A percentile compares a stretch with the other conserved stretches of the same genome.
Conservation (phyloP, 306 rosid genomes). For the Crotalaria pallida region DNA sequence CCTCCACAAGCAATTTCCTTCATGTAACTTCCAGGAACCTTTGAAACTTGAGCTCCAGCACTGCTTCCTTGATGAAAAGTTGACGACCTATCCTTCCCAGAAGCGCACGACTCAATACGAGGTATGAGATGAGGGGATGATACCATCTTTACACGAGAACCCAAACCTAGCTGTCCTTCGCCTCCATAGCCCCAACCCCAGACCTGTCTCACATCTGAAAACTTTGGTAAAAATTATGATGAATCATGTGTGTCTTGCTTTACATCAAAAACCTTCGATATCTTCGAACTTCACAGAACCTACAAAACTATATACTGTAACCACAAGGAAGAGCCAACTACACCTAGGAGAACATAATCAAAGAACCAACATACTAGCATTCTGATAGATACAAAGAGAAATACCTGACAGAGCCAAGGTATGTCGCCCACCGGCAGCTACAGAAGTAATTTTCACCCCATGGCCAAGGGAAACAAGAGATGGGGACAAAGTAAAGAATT, state of each 20-base stretch:
- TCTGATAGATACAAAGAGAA: conserved; percentile 14
- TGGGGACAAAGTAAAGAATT: conserved; percentile 55
- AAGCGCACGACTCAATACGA: conserved; percentile 54
- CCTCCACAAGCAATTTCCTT: conserved; percentile 90
- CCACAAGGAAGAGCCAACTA: conserved; percentile 52
- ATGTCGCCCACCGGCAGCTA: conserved; percentile 93
- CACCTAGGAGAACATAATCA: conserved; percentile 33
- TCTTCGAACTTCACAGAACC: conserved; percentile 77
- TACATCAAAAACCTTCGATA: conserved; percentile 85
- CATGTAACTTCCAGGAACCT: conserved; percentile 58
- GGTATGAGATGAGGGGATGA: conserved; percentile 76
- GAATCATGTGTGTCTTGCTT: conserved; percentile 74
- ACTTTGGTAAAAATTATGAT: conserved; percentile 73
- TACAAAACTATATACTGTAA: conserved; percentile 78
- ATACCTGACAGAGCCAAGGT: conserved; percentile 86
- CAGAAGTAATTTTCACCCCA: conserved; percentile 61
- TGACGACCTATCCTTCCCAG: conserved; percentile 55
- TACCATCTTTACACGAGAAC: conserved; percentile 80
- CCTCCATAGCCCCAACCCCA: conserved; percentile 99
- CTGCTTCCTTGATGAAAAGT: conserved; percentile 34
- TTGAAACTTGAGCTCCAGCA: conserved; percentile 40
- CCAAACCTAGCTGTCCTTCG: conserved; percentile 98
- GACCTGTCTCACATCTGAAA: conserved; percentile 99
- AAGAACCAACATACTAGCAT: too few species aligned
- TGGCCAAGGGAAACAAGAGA: conserved; percentile 55